Percentiles rank a stretch among this genome's conserved stretches.
phyloP scores from a whole-genome alignment of 2,329 filamentous ascomycete genomes.

The Claviceps sp. region DNA sequence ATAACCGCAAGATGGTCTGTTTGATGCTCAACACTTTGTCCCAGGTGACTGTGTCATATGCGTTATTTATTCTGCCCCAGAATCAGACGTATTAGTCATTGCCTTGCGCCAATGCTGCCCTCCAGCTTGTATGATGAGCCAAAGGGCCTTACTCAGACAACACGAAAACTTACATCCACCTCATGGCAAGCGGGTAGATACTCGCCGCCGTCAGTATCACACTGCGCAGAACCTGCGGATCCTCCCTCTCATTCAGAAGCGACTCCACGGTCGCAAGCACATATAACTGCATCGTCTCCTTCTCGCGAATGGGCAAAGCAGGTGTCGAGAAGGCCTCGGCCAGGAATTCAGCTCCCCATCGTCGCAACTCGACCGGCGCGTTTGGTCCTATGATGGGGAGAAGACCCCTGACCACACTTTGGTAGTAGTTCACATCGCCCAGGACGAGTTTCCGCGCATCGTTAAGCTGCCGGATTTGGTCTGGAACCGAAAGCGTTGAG shows the following conservation, averaged over 20 bases:
- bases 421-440: constrained; percentile 75
- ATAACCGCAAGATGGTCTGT: constrained; percentile 71
- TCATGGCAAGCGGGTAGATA: constrained; percentile 82
- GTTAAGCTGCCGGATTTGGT: constrained; percentile 79
- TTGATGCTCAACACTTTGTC: constrained; percentile 82
- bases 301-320: constrained; percentile 61
- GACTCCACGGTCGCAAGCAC: constrained; percentile 66
- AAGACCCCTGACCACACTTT: constrained; percentile 81
- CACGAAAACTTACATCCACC: constrained; percentile 75
- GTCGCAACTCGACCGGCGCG: constrained; percentile 64
- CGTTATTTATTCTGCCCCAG: constrained; percentile 65
- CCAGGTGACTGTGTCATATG: constrained; percentile 71
- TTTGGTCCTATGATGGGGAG: constrained; percentile 75
- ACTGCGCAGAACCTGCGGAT: constrained; percentile 69
- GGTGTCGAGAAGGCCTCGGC: constrained; percentile 93
- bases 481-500: constrained; percentile 45
- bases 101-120: background rate
- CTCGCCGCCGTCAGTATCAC: constrained; percentile 81
- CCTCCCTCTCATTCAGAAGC: constrained; percentile 58
- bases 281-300: constrained; percentile 63
- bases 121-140: background rate
- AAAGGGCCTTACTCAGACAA: constrained; percentile 17
- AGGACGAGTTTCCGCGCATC: constrained; percentile 83
- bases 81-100: background rate
- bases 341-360: constrained; percentile 94